These are phyloP conservation scores for Durio zibethinus DNA, from an alignment of 345 rosid genomes.

Conservation along the genomic window DNA sequence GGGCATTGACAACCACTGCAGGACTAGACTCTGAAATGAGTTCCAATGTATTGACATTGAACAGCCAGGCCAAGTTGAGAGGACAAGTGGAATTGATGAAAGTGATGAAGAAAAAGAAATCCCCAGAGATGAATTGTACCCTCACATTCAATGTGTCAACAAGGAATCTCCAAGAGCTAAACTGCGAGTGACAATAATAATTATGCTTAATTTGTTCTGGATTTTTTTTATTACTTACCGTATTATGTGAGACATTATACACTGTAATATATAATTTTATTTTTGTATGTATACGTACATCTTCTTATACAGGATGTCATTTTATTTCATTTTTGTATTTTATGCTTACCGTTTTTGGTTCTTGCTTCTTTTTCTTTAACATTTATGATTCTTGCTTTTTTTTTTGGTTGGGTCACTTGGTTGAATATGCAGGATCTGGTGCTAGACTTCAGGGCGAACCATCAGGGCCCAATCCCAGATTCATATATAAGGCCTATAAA, in stretches of 20 bases:
- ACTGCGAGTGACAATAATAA: slow-evolving; percentile 16
- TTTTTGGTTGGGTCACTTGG: too few species aligned
- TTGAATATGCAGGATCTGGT: too few species aligned
- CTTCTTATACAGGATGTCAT: neutral
- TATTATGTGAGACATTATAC: too few species aligned
- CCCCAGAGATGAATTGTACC: slow-evolving; percentile 35
- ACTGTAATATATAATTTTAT: too few species aligned
- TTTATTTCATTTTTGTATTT: neutral
- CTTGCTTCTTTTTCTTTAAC: neutral
- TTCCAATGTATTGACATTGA: slow-evolving; percentile 35
- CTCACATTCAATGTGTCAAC: slow-evolving; percentile 27
- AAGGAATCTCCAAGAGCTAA: slow-evolving; percentile 17
- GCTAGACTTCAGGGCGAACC: too few species aligned
- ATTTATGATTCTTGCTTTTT: neutral
- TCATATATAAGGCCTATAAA: too few species aligned
- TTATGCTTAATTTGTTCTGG: too few species aligned
- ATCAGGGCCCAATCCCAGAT: too few species aligned
- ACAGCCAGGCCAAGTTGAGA: slow-evolving; percentile 20
- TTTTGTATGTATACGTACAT: neutral
- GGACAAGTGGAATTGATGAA: slow-evolving; percentile 37
- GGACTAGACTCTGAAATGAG: slow-evolving; percentile 24
- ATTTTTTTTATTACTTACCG: too few species aligned
- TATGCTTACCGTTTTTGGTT: neutral
- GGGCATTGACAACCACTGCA: too few species aligned
- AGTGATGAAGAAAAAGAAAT: slow-evolving; percentile 29